phyloP scores from a whole-genome alignment of 2,329 filamentous ascomycete genomes.

The Trichoderma aggressivum region DNA sequence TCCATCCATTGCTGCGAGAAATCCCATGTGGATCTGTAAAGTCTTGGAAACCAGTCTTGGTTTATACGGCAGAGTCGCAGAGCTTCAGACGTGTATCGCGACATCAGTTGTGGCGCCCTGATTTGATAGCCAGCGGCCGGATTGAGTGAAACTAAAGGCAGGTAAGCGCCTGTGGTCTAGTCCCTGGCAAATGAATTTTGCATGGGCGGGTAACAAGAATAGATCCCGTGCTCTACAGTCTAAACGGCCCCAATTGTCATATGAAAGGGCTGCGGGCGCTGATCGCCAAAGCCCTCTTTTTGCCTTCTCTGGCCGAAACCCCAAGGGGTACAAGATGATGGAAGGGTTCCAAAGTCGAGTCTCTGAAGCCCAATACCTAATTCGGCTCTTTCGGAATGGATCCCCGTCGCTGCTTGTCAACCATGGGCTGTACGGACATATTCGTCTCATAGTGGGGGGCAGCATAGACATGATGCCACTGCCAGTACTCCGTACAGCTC shows the following conservation, averaged over 20 bases:
- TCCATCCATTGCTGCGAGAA: not conserved
- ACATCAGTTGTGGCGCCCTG: not conserved
- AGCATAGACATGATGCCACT: not conserved
- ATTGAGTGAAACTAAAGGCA: not conserved
- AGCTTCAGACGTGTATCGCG: not conserved
- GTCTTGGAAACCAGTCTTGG: not conserved
- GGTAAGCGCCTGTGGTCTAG: not conserved
- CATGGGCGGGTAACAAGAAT: constrained; percentile 43
- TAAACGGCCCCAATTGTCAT: not conserved
- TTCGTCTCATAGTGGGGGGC: constrained; percentile 10
- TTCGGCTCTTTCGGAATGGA: constrained; percentile 4
- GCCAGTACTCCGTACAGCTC: not conserved
- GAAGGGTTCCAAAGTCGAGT: not conserved
- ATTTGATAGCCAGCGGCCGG: not conserved
- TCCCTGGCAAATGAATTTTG: constrained; percentile 26
- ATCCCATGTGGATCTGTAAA: not conserved
- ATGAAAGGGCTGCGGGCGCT: not conserved
- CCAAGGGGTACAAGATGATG: not conserved
- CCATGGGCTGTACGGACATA: not conserved
- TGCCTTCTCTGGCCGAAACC: not conserved
- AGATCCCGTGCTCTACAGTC: constrained; percentile 24
- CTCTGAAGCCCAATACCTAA: not conserved
- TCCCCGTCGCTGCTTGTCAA: not conserved
- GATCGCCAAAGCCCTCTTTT: not conserved
- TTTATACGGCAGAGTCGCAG: not conserved